Base-by-base conservation (phyloP, 495 filamentous ascomycete genomes). In the Pyronema omphalodes region DNA sequence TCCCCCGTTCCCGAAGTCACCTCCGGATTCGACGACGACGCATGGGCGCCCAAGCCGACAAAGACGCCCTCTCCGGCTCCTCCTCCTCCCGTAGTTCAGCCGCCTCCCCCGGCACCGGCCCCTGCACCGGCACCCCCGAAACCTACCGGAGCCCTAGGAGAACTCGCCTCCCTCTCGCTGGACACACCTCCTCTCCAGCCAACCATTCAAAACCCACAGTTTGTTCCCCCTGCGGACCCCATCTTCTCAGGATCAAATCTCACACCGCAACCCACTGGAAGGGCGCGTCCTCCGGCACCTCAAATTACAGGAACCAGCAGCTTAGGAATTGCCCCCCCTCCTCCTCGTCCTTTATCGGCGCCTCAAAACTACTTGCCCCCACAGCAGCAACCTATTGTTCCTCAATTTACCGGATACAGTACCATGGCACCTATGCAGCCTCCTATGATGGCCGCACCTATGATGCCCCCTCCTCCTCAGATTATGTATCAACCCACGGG, bases 31-130 rank as follows among this genome's bases (percentile, higher is more conserved):
- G 91, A 99, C 41, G 93, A 98, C 61, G 86, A 95, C 72, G 93
- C 93, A 29, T 99, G 91, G 91, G 85, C 88, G 63, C 81, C 91
- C 7, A 95, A 95, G 71, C 85, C 88, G n/a, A 74, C 84, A n/a
- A 85, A 80, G 66, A 76, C 80, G 57, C 65, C 68, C 47, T 61
- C n/a, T 23, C 67, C 60, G 53, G 44, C 67, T 44, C 51, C 68
- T 8, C 14, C 46, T 33, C 23, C 23, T 29, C 23, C 23, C 23
- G 23, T 29, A 29, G 23, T 29, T 29, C 23, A 29, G 23, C 39
- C 44, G 14, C 51, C 64, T 9, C 55, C 69, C 8, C 54, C 68
- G 14, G 36, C 63, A 19, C 57, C 66, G 34, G 61, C 64, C 46
- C 54, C 66, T 18, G 60, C 66, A 14, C 51, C 71, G 40, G 65